phyloP scores from a whole-genome alignment of 306 rosid genomes.

The Nissolia schottii region DNA sequence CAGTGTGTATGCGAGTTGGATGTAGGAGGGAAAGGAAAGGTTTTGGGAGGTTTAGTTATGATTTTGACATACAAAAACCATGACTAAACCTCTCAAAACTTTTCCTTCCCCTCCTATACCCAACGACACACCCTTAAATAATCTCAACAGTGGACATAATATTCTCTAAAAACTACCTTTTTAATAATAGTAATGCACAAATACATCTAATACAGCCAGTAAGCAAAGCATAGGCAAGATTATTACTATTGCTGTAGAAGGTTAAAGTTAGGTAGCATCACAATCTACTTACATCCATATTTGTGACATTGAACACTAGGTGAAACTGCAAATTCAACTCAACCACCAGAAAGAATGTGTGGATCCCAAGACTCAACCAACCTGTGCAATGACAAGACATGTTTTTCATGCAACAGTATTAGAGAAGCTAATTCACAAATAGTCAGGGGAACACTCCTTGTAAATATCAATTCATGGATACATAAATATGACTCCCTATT shows the following conservation, averaged over 20 bases:
- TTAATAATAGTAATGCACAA: constrained; percentile 2
- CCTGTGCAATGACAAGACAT: constrained; percentile 60
- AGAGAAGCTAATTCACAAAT: constrained; percentile 71
- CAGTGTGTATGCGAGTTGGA: too few species aligned
- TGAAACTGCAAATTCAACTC: constrained; percentile 68
- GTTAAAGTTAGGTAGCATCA: constrained; percentile 7
- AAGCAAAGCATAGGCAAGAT: constrained; percentile 5
- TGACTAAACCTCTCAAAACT: too few species aligned
- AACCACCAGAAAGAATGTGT: constrained; percentile 67
- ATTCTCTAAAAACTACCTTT: constrained; percentile 3
- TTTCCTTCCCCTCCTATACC: too few species aligned
- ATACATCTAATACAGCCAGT: constrained; percentile 4
- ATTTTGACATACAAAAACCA: too few species aligned
- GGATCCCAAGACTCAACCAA: constrained; percentile 42
- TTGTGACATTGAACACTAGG: constrained; percentile 40
- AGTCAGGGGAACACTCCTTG: constrained; percentile 88
- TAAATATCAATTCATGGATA: constrained; percentile 31
- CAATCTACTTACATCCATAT: constrained; percentile 1
- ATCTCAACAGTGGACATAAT: constrained; percentile 7
- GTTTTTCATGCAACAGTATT: constrained; percentile 67
- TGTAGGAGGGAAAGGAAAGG: too few species aligned
- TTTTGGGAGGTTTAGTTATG: too few species aligned
- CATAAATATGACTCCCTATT: neutral
- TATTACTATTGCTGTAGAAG: constrained; percentile 1
- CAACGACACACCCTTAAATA: too few species aligned